Evolutionary conservation across 2,329 filamentous ascomycete species (phyloP), one percentile per base, ranked within the genome.

Genomic region (Fusarium sp.): DNA sequence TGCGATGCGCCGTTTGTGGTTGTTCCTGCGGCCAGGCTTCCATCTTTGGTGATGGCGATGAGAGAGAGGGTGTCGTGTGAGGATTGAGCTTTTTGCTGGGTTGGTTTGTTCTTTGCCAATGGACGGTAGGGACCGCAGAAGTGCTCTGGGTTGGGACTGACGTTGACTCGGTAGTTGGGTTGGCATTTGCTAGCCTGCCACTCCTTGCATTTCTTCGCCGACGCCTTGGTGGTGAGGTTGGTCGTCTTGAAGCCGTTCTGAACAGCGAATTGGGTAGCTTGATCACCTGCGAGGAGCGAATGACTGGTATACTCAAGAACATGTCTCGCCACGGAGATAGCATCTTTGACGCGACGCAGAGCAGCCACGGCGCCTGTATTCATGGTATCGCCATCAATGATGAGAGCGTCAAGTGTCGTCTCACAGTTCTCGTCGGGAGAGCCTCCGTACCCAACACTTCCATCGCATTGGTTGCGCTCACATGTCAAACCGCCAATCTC

Each of bases 391-490:
- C 86, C 86, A 73, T 88, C 86, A 82, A 88, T 87, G 75, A 88
- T 82, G 79, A 88, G 81, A n/a, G 86, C 86, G 76, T 88, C 86
- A 16, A 88, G 84, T 1, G 86, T 87, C 5, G 86, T 88, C 78
- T 88, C 86, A 77, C 86, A 88, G 32, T 77, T 75, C 74, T 88
- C 86, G 66, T 87, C 85, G 0, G 86, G 85, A 4, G 85, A 87
- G 10, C 86, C 86, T 57, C 86, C 86, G 70, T 79, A 87, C 54
- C 86, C 86, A 40, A 88, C 86, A 40, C 81, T 86, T 51, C 83
- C 82, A 72, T 88, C 86, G 77, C 86, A 88, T 66, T 84, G 86
- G 52, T 82, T 81, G 60, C 75, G 75, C 73, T 88, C 85, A 76
- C 86, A 88, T 3, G 84, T 80, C 24, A 80, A 73, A 76, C 84